Evolutionary conservation across 768 basidiomycete genomes (phyloP), one percentile per base, ranked within the genome.

Genomic region (Ephemerocybe angulata): DNA sequence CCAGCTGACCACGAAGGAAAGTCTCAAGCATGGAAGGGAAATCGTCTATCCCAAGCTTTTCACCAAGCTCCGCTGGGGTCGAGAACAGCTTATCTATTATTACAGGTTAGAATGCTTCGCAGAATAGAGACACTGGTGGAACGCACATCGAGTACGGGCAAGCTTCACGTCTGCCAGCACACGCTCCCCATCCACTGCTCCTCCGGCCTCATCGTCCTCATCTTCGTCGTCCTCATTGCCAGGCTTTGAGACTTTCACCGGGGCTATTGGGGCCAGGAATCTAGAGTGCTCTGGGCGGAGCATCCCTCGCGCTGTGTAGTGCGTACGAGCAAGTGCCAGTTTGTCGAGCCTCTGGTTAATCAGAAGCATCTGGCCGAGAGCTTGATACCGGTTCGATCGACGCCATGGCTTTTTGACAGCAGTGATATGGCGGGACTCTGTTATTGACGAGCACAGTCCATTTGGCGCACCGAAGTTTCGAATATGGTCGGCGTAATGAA

Each of bases 341-440:
- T 73, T 71, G 53, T 70, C 67, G 1, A 67, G 53, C 15, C 61
- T 50, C 19, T 63, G 63, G 50, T 67, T 72, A 1, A 66, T 70
- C 6, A 65, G 38, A 7, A 76, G 62, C 71, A 75, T 76, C 46
- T 75, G 72, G 0, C 58, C 60, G 3, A 76, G 59, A 1, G 73
- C 63, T 8, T 73, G 54, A 51, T 64, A 60, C 0, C 53, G 59
- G 54, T 58, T 73, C 3, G 71, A 73, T 3, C 65, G 61, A 1
- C 66, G 53, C 64, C 66, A 76, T 1, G 72, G 73, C 22, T 65
- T 43, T 55, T 74, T 75, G 25, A 73, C 65, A 21, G 69, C 71
- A 7, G 49, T 62, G 33, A 70, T 71, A 48, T 70, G 71, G 10
- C 58, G 60, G 0, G 65, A 67, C 54, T 72, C 70, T 2, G 70